Base-by-base conservation (phyloP, 164 flowering plant genomes). In the Vitis rupestris region DNA sequence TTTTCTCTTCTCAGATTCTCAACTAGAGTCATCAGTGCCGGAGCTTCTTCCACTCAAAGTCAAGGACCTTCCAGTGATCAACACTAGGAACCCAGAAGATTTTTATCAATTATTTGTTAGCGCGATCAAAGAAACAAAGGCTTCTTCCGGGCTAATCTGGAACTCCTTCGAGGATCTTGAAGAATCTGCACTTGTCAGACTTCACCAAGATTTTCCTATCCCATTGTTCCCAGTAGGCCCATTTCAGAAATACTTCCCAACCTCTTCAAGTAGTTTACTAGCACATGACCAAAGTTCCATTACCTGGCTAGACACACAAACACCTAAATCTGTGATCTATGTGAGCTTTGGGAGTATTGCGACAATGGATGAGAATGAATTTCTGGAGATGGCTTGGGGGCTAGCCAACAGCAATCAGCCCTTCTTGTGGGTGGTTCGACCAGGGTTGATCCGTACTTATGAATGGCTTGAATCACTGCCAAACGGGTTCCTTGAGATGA, bases 341-440 rank as follows among this genome's bases (percentile, higher is more conserved):
- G 83, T 83, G 2, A 83, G 87, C 77, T 80, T 80, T 65, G 89
- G 89, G 7, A 83, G 83, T 59, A 0, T 80, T 5, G 84, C 74
- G 3, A 49, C 55, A 9, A 27, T 78, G 2, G 55, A 31, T 10
- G 65, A 67, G 16, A 16, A 55, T 3, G 65, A 81, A 11, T 74
- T 83, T 37, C 6, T 49, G 61, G 85, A 82, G 65, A 61, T 81
- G 10, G 85, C 85, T 14, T 75, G 71, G 76, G 89, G 87, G 4
- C 44, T 86, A 64, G 84, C 77, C 66, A 75, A 77, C 23, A 75
- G 84, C 72, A 47, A 50, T 63, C 78, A 65, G 16, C 81, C 82
- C 10, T 84, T 84, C 72, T 47, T 84, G 67, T 86, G 89, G 89
- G 84, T 75, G 64, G 73, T 84, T 51, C 70, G 89, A 30, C 82